phyloP scores from a whole-genome alignment of 1,284 basidiomycete genomes.

The Ceratobasidium sp. region DNA sequence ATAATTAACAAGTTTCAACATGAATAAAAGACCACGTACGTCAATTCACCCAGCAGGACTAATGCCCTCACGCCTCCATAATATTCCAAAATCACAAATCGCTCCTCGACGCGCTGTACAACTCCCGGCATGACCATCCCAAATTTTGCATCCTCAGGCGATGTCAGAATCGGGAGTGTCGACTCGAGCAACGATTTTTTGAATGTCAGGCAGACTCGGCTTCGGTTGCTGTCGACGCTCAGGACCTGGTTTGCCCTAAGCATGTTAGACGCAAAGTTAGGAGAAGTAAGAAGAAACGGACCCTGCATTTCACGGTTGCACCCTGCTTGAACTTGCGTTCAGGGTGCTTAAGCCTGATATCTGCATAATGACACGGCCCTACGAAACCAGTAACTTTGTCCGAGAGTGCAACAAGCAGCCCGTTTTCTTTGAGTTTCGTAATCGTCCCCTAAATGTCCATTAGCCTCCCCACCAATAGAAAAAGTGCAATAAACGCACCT shows the following conservation, averaged over 20 bases:
- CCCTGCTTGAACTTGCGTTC: conserved; percentile 92
- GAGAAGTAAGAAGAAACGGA: conserved; percentile 58
- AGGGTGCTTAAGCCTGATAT: conserved; percentile 92
- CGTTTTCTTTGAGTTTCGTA: conserved; percentile 82
- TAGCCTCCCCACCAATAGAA: not conserved
- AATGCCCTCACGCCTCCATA: conserved; percentile 91
- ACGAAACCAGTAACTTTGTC: conserved; percentile 92
- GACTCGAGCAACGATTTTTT: conserved; percentile 94
- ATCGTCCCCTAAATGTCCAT: conserved; percentile 69
- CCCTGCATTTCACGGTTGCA: conserved; percentile 85
- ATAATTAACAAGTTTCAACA: not conserved
- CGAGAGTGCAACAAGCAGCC: conserved; percentile 85
- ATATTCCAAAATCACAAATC: conserved; percentile 86
- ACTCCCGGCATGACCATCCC: conserved; percentile 87
- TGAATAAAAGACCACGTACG: conserved; percentile 62
- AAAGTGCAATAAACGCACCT: conserved; percentile 55
- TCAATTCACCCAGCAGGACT: conserved; percentile 83
- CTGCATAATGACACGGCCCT: conserved; percentile 96
- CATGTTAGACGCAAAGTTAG: not conserved
- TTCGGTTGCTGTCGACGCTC: conserved; percentile 83
- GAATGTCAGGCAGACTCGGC: conserved; percentile 87
- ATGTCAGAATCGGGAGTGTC: conserved; percentile 75
- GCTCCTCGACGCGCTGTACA: conserved; percentile 84
- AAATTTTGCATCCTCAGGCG: conserved; percentile 74
- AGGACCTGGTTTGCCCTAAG: conserved; percentile 72